These are phyloP conservation scores for Thymus mandschuricus DNA, from an alignment of 257 asterid genomes.

Conservation along the genomic window DNA sequence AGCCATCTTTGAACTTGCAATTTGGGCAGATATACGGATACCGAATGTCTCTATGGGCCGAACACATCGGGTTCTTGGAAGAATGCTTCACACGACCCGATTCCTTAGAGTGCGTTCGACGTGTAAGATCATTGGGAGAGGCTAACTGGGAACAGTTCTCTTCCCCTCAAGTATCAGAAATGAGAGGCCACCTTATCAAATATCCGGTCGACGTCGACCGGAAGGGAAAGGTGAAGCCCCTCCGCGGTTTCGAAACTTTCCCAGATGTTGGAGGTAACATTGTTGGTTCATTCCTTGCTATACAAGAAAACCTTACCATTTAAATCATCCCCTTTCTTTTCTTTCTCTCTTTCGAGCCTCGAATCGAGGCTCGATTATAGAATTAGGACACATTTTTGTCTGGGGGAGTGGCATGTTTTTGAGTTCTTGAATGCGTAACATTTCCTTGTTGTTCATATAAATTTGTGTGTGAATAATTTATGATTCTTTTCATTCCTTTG, in stretches of 20 bases:
- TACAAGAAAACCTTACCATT: constrained; percentile 92
- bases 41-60: constrained; percentile 99
- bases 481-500: constrained; percentile 21
- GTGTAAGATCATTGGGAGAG: constrained; percentile 80
- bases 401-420: constrained; percentile 14
- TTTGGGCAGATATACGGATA: constrained; percentile 76
- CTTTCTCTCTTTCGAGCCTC: neutral
- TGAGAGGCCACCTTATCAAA: constrained; percentile 88
- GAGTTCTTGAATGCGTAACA: neutral
- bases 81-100: constrained; percentile 84
- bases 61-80: constrained; percentile 85
- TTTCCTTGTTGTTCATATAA: constrained; percentile 1
- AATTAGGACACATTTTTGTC: neutral
- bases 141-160: constrained; percentile 83
- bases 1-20: constrained; percentile 23
- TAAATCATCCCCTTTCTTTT: constrained; percentile 15
- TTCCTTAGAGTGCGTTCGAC: constrained; percentile 81
- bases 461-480: constrained; percentile 29
- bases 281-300: constrained; percentile 80
- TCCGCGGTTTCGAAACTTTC: constrained; percentile 71
- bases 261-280: constrained; percentile 96
- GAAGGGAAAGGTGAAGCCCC: constrained; percentile 73
- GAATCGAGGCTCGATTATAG: neutral
- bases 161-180: constrained; percentile 67
- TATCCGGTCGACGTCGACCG: constrained; percentile 92